phyloP scores from a whole-genome alignment of 352 stramenopile species.

The Blastocystis sp. region DNA sequence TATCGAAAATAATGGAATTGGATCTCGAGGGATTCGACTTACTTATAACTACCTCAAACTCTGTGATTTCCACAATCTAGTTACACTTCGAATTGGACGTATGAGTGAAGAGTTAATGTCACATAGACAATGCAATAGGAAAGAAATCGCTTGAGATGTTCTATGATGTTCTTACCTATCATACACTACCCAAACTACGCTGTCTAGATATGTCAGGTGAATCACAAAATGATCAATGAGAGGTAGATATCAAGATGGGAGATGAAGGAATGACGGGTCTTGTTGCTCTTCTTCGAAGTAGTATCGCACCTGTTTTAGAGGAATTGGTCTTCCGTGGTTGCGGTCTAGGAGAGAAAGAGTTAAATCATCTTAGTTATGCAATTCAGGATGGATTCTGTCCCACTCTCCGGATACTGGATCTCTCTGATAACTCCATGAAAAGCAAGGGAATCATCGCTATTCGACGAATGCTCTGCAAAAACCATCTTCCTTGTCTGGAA shows the following conservation, averaged over 20 bases:
- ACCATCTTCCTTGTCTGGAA: slow-evolving; percentile 22
- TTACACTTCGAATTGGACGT: slow-evolving; percentile 31
- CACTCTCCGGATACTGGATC: neutral
- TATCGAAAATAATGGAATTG: slow-evolving; percentile 33
- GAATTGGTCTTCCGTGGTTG: neutral
- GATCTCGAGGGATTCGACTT: neutral
- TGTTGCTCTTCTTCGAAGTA: neutral
- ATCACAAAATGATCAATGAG: neutral
- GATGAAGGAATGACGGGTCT: slow-evolving; percentile 24
- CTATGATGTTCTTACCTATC: slow-evolving; percentile 15
- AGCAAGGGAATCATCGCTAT: neutral
- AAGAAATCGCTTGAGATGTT: slow-evolving; percentile 12
- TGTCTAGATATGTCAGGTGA: slow-evolving; percentile 31
- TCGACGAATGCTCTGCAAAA: slow-evolving; percentile 32
- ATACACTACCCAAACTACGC: slow-evolving; percentile 17
- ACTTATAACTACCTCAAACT: neutral
- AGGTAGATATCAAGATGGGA: slow-evolving; percentile 27
- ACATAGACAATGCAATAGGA: slow-evolving; percentile 10
- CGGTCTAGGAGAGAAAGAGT: neutral
- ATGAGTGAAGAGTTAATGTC: neutral
- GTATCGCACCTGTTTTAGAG: neutral
- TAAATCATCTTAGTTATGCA: slow-evolving; percentile 28
- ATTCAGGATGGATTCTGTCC: slow-evolving; percentile 39
- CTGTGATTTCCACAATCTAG: neutral
- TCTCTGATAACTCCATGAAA: slow-evolving; percentile 43